Evolutionary conservation across 2,329 filamentous ascomycete species (phyloP).

Genomic region (Cladosporium sp.): DNA sequence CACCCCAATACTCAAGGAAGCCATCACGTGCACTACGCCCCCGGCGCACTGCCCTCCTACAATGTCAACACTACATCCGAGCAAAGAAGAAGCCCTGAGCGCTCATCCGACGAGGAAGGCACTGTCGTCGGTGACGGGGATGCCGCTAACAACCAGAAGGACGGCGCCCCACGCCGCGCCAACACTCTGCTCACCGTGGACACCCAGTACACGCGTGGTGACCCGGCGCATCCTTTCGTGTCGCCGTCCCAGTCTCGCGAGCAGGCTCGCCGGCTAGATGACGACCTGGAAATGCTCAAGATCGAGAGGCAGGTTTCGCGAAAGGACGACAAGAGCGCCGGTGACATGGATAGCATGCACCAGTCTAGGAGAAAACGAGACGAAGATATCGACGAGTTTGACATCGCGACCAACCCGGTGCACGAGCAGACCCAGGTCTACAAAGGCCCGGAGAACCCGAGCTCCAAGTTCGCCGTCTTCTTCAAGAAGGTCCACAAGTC

Average conservation of each 20-base stretch:
- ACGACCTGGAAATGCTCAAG: constrained; percentile 60
- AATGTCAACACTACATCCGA: constrained; percentile 26
- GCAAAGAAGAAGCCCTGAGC: constrained; percentile 18
- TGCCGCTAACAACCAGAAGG: constrained; percentile 13
- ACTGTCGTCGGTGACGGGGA: constrained; percentile 29
- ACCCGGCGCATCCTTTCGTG: constrained; percentile 24
- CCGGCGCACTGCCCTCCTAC: constrained; percentile 23
- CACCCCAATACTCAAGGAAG: neutral
- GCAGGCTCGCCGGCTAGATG: constrained; percentile 55
- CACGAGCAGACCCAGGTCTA: constrained; percentile 62
- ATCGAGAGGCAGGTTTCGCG: constrained; percentile 56
- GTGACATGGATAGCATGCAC: constrained; percentile 40
- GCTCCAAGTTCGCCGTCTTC: constrained; percentile 55
- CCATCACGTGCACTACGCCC: constrained; percentile 2
- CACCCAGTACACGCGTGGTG: constrained; percentile 32
- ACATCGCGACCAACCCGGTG: constrained; percentile 60
- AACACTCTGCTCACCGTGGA: constrained; percentile 44
- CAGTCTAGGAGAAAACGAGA: constrained; percentile 44
- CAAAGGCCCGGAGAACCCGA: constrained; percentile 57
- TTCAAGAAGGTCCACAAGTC: constrained; percentile 61
- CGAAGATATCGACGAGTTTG: constrained; percentile 60
- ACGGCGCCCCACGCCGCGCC: constrained; percentile 16
- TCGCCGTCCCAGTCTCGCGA: constrained; percentile 55
- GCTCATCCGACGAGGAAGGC: constrained; percentile 30
- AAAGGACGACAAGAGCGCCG: constrained; percentile 31